These are phyloP conservation scores for Eucalyptus pauciflora DNA, from an alignment of 345 rosid species.

Conservation along the genomic window DNA sequence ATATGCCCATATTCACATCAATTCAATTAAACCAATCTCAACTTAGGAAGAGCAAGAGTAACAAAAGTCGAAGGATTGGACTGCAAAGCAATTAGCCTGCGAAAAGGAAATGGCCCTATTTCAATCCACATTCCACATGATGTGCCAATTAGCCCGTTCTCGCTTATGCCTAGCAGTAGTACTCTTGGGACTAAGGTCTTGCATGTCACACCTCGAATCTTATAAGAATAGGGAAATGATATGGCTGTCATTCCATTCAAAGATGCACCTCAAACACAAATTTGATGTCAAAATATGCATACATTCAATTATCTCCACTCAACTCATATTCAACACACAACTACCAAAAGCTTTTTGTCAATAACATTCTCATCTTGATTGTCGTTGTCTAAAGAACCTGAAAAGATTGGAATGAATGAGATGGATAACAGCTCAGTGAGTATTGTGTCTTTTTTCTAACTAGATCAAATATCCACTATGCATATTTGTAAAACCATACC, in stretches of 20 bases:
- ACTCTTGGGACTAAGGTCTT: not conserved
- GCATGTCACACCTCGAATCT: not conserved
- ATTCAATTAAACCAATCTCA: not conserved
- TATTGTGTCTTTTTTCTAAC: no score
- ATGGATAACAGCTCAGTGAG: no score
- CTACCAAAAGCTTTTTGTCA: not conserved
- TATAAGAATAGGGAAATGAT: no score
- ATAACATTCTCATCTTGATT: not conserved
- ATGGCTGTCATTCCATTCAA: not conserved
- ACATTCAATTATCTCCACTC: accelerated
- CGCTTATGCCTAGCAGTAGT: not conserved
- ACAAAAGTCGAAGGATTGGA: not conserved
- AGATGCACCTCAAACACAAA: not conserved
- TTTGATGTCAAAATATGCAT: not conserved
- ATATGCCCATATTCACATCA: not conserved
- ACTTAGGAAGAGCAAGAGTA: not conserved
- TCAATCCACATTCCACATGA: not conserved
- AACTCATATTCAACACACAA: not conserved
- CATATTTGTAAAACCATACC: no score
- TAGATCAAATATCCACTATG: no score
- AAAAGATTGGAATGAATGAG: no score
- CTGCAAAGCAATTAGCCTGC: not conserved
- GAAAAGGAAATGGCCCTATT: not conserved
- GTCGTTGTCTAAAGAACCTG: accelerated
- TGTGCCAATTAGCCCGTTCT: not conserved